Evolutionary conservation across 2,329 filamentous ascomycete species (phyloP).

Genomic region (Colletotrichum abscissum): DNA sequence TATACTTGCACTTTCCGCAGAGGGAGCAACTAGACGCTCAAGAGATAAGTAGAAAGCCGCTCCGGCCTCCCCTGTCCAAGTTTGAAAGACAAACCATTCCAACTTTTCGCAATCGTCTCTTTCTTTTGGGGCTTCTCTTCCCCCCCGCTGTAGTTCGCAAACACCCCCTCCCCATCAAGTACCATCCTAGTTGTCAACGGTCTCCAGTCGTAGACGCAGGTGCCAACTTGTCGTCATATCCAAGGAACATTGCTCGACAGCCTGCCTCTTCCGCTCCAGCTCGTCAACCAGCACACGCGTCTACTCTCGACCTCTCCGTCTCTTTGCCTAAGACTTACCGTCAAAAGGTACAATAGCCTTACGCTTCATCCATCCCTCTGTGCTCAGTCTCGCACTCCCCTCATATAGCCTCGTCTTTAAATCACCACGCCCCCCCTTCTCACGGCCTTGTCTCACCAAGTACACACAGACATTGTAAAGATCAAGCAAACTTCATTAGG

Average conservation of each 20-base stretch:
- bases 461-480: slow-evolving; percentile 28
- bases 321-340: not conserved
- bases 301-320: not conserved
- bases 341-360: not conserved
- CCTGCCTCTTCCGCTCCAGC: not conserved
- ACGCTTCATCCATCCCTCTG: not conserved
- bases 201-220: not conserved
- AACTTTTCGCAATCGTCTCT: slow-evolving; percentile 3
- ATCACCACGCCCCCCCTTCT: slow-evolving; percentile 11
- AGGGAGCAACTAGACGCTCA: not conserved
- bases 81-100: slow-evolving; percentile 20
- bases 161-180: not conserved
- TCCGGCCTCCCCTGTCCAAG: slow-evolving; percentile 28
- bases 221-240: slow-evolving; percentile 22
- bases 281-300: not conserved
- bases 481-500: not conserved
- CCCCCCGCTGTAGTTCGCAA: not conserved
- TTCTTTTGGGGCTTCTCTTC: not conserved
- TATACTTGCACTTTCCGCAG: not conserved
- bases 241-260: slow-evolving; percentile 13
- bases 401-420: slow-evolving; percentile 5
- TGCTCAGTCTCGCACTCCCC: not conserved
- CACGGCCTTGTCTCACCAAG: slow-evolving; percentile 25
- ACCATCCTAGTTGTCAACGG: slow-evolving; percentile 18
- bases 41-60: slow-evolving; percentile 23